phyloP scores from a whole-genome alignment of 1,284 basidiomycete species.

The Entoloma clypeatum region DNA sequence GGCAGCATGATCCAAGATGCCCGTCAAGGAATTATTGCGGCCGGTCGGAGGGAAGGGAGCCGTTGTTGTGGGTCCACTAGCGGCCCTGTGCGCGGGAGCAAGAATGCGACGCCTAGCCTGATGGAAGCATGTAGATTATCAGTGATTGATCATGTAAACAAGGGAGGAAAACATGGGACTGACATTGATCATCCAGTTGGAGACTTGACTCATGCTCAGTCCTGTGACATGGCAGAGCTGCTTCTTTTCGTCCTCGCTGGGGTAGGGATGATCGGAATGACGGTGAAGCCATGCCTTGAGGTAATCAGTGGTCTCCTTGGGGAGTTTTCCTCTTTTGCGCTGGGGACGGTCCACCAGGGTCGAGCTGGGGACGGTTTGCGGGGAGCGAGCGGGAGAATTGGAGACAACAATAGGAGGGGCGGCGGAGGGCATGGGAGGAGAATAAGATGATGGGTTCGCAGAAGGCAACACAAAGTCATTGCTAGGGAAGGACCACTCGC shows the following conservation, averaged over 20 bases:
- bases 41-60: slow-evolving; percentile 56
- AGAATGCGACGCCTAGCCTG: slow-evolving; percentile 79
- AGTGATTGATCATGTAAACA: slow-evolving; percentile 18
- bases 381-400: slow-evolving; percentile 47
- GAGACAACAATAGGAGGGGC: slow-evolving; percentile 41
- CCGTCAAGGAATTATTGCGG: slow-evolving; percentile 42
- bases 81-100: slow-evolving; percentile 71
- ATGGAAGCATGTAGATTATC: slow-evolving; percentile 14
- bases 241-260: slow-evolving; percentile 88
- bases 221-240: slow-evolving; percentile 82
- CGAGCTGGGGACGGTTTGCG: slow-evolving; percentile 47
- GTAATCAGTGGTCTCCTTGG: slow-evolving; percentile 86
- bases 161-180: slow-evolving; percentile 29
- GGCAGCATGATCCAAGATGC: slow-evolving; percentile 38
- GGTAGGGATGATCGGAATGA: slow-evolving; percentile 87
- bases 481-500: slow-evolving; percentile 46
- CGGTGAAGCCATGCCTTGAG: slow-evolving; percentile 88
- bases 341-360: slow-evolving; percentile 68
- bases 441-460: slow-evolving; percentile 35
- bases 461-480: slow-evolving; percentile 40
- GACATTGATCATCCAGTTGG: slow-evolving; percentile 91
- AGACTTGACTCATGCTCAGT: slow-evolving; percentile 84
- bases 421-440: slow-evolving; percentile 40
- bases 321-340: slow-evolving; percentile 81
- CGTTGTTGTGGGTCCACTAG: slow-evolving; percentile 70